Conservation (phyloP, 2,329 filamentous ascomycete species). For the Fusarium citri region DNA sequence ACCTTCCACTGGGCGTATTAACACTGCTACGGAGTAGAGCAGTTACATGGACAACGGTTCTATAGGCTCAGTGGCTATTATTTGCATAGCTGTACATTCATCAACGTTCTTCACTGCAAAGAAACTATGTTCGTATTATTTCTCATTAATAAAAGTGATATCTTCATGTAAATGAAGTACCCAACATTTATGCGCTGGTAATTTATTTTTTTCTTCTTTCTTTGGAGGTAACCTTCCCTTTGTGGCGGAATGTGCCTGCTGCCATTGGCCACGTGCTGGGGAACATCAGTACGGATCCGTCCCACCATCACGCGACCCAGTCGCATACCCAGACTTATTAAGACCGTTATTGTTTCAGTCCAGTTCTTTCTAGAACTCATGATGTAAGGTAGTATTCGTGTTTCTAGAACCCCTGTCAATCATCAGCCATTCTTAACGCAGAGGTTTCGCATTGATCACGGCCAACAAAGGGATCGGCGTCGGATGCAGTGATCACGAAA, state of each 20-base stretch:
- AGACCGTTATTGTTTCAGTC: not conserved
- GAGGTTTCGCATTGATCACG: not conserved
- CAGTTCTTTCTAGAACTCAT: not conserved
- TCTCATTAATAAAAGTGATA: accelerated
- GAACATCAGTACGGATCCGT: not conserved
- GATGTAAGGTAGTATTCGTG: not conserved
- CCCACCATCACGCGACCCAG: not conserved
- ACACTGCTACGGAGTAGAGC: not conserved
- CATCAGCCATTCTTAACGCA: accelerated
- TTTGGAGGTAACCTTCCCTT: not conserved
- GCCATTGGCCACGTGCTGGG: constrained; percentile 2
- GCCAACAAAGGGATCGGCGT: not conserved
- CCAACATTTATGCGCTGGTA: not conserved
- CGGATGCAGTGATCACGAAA: not conserved
- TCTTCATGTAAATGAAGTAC: not conserved
- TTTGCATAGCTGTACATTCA: not conserved
- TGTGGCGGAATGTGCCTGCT: not conserved
- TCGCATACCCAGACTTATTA: not conserved
- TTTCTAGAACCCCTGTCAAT: not conserved
- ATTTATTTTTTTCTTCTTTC: not conserved
- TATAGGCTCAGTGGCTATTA: not conserved
- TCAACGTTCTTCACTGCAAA: accelerated
- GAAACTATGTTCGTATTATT: accelerated
- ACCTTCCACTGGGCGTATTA: not conserved
- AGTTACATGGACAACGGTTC: not conserved